phyloP scores from a whole-genome alignment of 192 early-diverging fungal genomes.

The Mortierella antarctica region DNA sequence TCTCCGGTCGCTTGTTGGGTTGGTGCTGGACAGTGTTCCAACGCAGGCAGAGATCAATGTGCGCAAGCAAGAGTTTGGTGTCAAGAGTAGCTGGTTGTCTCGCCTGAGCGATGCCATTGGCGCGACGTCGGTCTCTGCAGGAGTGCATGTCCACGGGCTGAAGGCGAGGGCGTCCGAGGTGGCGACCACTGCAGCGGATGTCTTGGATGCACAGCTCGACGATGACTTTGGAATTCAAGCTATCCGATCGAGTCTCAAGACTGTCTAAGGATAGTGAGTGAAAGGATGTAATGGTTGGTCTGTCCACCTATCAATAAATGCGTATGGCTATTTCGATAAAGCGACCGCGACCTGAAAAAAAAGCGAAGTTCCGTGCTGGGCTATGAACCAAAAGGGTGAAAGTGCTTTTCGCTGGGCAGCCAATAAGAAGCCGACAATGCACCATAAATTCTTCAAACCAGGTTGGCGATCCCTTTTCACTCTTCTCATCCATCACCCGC shows the following conservation, averaged over 20 bases:
- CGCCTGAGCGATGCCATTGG: conserved; percentile 35
- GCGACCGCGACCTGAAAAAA: too few species aligned
- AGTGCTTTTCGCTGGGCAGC: not conserved
- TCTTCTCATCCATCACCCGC: not conserved
- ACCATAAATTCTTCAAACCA: not conserved
- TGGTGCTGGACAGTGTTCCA: conserved; percentile 25
- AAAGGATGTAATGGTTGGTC: not conserved
- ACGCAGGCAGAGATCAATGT: conserved; percentile 26
- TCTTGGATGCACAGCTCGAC: not conserved
- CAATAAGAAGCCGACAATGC: conserved; percentile 51
- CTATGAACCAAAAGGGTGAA: too few species aligned
- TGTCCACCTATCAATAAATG: not conserved
- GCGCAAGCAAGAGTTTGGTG: conserved; percentile 27
- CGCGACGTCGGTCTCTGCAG: not conserved
- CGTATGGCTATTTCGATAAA: too few species aligned
- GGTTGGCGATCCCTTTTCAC: not conserved
- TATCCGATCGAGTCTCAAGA: conserved; percentile 24
- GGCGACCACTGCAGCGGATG: not conserved
- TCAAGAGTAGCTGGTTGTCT: conserved; percentile 35
- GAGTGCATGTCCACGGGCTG: not conserved
- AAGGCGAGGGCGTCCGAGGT: not conserved
- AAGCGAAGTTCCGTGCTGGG: too few species aligned
- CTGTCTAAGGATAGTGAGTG: not conserved
- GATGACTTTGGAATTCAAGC: conserved; percentile 24
- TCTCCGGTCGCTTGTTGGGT: conserved; percentile 16